Evolutionary conservation across 2,329 filamentous ascomycete genomes (phyloP).

Genomic region (Orbilia javanica): DNA sequence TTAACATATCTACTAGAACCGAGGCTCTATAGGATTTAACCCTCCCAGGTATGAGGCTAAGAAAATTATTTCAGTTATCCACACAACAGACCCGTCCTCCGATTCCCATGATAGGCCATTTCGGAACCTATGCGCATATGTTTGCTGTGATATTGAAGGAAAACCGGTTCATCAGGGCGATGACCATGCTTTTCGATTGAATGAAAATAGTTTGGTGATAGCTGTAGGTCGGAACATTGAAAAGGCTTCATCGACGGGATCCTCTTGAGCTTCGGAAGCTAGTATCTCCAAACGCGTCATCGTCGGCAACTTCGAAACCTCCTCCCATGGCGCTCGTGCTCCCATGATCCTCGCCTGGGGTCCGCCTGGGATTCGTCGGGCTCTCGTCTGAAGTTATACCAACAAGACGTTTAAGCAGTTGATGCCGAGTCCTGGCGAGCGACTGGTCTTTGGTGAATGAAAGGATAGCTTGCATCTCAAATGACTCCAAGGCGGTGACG

Average conservation of each 20-base stretch:
- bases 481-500: slow-evolving; percentile 47
- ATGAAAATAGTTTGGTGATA: not conserved
- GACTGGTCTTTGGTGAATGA: slow-evolving; percentile 51
- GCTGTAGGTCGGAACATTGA: not conserved
- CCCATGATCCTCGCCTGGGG: slow-evolving; percentile 16
- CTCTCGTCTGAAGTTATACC: slow-evolving; percentile 26
- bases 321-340: slow-evolving; percentile 12
- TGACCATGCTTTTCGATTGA: not conserved
- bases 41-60: not conserved
- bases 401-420: slow-evolving; percentile 49
- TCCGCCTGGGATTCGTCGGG: slow-evolving; percentile 8
- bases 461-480: slow-evolving; percentile 52
- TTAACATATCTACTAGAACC: not conserved
- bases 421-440: slow-evolving; percentile 41
- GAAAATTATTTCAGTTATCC: not conserved
- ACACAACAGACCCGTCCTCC: not conserved
- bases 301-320: slow-evolving; percentile 22
- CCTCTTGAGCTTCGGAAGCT: slow-evolving; percentile 47
- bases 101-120: not conserved
- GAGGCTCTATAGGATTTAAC: not conserved
- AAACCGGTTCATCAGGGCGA: not conserved
- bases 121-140: not conserved
- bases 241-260: slow-evolving; percentile 19
- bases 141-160: not conserved
- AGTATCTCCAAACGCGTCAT: slow-evolving; percentile 19